phyloP scores from a whole-genome alignment of 2,329 filamentous ascomycete species.

The Elsinoe batatas region DNA sequence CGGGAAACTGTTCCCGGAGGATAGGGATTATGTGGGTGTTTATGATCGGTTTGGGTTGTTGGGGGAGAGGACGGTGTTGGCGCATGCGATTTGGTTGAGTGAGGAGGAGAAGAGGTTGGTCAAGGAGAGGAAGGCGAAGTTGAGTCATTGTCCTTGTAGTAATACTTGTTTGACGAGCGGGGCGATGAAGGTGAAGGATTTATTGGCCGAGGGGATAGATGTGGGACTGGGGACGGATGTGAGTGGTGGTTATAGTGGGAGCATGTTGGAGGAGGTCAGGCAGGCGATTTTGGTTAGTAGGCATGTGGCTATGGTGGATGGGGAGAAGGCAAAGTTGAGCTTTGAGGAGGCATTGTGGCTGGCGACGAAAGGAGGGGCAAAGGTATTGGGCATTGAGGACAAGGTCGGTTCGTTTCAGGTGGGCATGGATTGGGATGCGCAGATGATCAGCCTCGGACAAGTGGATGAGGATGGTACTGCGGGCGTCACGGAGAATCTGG shows the following conservation, averaged over 20 bases:
- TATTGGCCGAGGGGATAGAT: slow-evolving; percentile 64
- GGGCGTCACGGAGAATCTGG: slow-evolving; percentile 45
- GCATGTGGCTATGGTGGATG: slow-evolving; percentile 50
- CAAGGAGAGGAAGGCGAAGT: slow-evolving; percentile 49
- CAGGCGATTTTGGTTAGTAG: slow-evolving; percentile 72
- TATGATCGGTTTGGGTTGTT: slow-evolving; percentile 68
- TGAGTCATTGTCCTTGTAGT: slow-evolving; percentile 79
- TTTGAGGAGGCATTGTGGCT: slow-evolving; percentile 81
- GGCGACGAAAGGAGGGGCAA: slow-evolving; percentile 77
- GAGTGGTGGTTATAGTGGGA: slow-evolving; percentile 74
- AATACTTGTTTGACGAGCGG: slow-evolving; percentile 79
- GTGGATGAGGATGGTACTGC: slow-evolving; percentile 22
- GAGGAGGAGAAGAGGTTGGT: slow-evolving; percentile 58
- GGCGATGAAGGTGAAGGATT: slow-evolving; percentile 60
- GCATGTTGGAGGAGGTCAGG: slow-evolving; percentile 70
- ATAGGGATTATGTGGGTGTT: slow-evolving; percentile 59
- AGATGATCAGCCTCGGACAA: slow-evolving; percentile 42
- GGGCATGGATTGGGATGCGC: slow-evolving; percentile 85
- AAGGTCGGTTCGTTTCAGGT: slow-evolving; percentile 72
- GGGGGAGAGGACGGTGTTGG: slow-evolving; percentile 64
- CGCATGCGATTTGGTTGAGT: slow-evolving; percentile 71
- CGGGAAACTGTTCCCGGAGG: slow-evolving; percentile 54
- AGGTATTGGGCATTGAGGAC: slow-evolving; percentile 62
- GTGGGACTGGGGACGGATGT: slow-evolving; percentile 89
- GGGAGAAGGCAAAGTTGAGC: slow-evolving; percentile 53